Base-by-base conservation (phyloP, 768 basidiomycete genomes). In the Rhodosporidiobolus sp. region DNA sequence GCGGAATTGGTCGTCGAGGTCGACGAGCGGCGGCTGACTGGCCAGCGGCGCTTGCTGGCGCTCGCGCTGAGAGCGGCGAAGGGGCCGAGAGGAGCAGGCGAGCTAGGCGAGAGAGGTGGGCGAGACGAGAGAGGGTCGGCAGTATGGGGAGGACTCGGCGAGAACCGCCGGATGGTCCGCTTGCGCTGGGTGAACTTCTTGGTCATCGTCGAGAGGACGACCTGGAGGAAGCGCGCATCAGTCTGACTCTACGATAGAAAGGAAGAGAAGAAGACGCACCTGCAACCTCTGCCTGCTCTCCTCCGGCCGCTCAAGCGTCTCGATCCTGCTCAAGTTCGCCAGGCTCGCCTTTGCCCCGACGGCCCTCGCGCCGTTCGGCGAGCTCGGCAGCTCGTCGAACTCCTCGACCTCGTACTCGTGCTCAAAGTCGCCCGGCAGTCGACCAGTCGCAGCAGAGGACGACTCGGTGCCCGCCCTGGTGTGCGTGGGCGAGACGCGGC, bases 71-170 rank as follows among this genome's bases (percentile, higher is more conserved):
- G 20, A 59, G 9, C 2, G 64, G 32, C 26, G 60, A 46, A 54
- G 53, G 11, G 32, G 53, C 22, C 60, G 52, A 14, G 38, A 89
- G 63, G 81, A 81, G 10, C 84, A 83, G 65, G 84, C 91, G n/a
- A 34, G 22, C 85, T 85, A 34, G 81, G 80, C 49, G 82, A 87
- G 69, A 90, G 35, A 7, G 45, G 59, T 2, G 60, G 62, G 46
- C 45, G 12, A 34, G 38, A 52, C 38, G 26, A 6, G 24, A 2
- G 22, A 3, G 45, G 34, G 20, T 6, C 17, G 24, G 46, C 10
- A 17, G 34, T 48, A 3, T 8, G 11, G 35, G 55, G 35, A 35
- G 46, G 46, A n/a, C n/a, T 14, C 38, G 58, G 35, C 45, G 59
- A 48, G 26, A 80, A 54, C 30, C 78, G 71, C 11, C 77, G 70